A percentile compares a stretch with the other conserved stretches of the same genome.
These are phyloP conservation scores for Monotropa hypopitys DNA, from an alignment of 179 eudicot genomes.

Conservation along the genomic window DNA sequence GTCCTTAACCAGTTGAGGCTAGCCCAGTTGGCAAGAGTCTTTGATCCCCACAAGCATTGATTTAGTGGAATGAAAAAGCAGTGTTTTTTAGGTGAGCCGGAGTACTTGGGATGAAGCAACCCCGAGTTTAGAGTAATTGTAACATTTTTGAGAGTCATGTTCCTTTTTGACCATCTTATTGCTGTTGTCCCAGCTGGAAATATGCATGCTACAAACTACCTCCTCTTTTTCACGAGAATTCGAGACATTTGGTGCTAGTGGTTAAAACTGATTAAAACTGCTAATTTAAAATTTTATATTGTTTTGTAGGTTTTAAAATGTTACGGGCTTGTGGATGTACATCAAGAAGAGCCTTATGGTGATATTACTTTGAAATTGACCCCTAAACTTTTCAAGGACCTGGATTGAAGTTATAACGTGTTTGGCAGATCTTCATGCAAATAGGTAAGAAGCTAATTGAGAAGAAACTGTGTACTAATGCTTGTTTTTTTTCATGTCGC, in stretches of 20 bases:
- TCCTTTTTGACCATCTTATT: not conserved
- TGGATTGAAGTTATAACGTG: slow-evolving; percentile 12
- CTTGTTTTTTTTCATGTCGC: not conserved
- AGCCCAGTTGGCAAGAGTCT: not conserved
- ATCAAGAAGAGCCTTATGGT: slow-evolving; percentile 60
- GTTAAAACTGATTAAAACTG: not conserved
- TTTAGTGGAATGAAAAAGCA: not conserved
- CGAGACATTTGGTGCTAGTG: not conserved
- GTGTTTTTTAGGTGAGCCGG: not conserved
- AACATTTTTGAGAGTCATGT: not conserved
- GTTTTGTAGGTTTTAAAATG: slow-evolving; percentile 42
- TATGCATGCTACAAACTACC: not conserved
- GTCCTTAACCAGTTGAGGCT: too few relatives aligned
- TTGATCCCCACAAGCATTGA: not conserved
- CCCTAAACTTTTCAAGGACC: slow-evolving; percentile 26
- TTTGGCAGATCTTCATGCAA: not conserved
- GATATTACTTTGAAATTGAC: slow-evolving; percentile 51
- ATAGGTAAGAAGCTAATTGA: slow-evolving; percentile 1
- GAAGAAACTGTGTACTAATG: not conserved
- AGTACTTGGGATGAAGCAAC: not conserved
- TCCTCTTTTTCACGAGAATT: not conserved
- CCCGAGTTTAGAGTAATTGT: not conserved
- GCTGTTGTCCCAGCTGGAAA: not conserved
- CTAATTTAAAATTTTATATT: not conserved
- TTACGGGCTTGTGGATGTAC: slow-evolving; percentile 38